Percentiles rank a stretch among this genome's conserved stretches.
Evolutionary conservation across 495 filamentous ascomycete species (phyloP).

Genomic region (Aspergillus ostianus): DNA sequence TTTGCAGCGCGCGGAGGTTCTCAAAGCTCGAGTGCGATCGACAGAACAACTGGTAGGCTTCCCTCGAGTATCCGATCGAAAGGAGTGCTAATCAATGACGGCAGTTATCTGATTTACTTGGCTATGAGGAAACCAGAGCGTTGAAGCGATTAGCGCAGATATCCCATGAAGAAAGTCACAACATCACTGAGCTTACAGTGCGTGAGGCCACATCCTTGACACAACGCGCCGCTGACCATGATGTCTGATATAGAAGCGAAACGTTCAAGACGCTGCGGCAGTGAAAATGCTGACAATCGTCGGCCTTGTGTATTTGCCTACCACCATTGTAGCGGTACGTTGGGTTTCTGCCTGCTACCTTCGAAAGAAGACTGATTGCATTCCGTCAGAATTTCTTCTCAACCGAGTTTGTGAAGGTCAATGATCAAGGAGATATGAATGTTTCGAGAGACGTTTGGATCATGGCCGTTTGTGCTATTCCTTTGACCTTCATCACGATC

Average conservation of each 20-base stretch:
- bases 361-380: background rate
- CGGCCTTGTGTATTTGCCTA: conserved; percentile 33
- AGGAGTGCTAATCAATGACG: background rate
- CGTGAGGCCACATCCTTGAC: background rate
- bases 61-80: background rate
- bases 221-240: background rate
- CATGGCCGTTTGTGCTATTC: conserved; percentile 27
- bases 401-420: conserved; percentile 27
- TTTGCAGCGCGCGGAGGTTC: conserved; percentile 9
- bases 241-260: conserved; percentile 17
- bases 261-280: conserved; percentile 32
- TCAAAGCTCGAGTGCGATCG: conserved; percentile 8
- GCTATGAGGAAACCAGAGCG: conserved; percentile 7
- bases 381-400: conserved; percentile 36
- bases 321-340: conserved; percentile 35
- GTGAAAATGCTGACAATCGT: conserved; percentile 38
- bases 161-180: conserved; percentile 1
- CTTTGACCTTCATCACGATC: conserved; percentile 32
- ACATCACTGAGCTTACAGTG: conserved; percentile 8
- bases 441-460: conserved; percentile 15
- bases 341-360: background rate
- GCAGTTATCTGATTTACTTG: conserved; percentile 9
- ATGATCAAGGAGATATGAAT: background rate
- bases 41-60: conserved; percentile 5
- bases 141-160: background rate